Evolutionary conservation across 2,329 filamentous ascomycete genomes (phyloP), one percentile per base, ranked within the genome.

Genomic region (Fusarium cyanostomum): DNA sequence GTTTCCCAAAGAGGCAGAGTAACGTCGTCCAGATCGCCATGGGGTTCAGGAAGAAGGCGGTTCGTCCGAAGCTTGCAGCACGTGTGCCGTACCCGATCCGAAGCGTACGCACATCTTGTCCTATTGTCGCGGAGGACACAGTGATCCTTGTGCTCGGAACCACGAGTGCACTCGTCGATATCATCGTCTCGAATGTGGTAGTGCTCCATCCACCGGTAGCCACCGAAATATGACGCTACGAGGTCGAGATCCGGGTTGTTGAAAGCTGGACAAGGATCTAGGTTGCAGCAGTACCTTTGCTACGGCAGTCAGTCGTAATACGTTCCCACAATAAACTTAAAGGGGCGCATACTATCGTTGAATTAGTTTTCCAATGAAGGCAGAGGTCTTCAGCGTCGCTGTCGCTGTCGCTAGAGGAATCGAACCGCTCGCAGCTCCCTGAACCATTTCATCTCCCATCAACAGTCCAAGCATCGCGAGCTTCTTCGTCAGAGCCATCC

Each of bases 131-230:
- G 58, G 24, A 67, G 52, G 8, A 67, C 45, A 43, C 64, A 67
- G 35, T 67, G 64, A 9, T 45, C 39, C 16, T 56, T 35, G 39
- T 67, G 64, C 9, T 37, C 31, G 12, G 46, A 15, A n/a, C 64
- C 61, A 3, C 30, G 49, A n/a, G 58, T 52, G 39, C 64, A 67
- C 44, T 65, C 64, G 21, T 66, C 48, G 2, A 52, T 3, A 33
- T 66, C 64, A 15, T 51, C 38, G 35, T 65, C 64, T 38, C 58
- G 58, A 12, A 67, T 52, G 31, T 67, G 64, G 49, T 67, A 62
- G 37, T 67, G 64, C 24, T 59, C 52, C 41, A 62, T 56, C 35
- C 41, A 52, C 8, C n/a, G 49, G 27, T 56, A 57, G 12, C 54
- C 58, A n/a, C 61, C 61, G 16, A 67, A 48, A 10, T 52, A 56